Conservation (phyloP, 768 basidiomycete genomes). For the Phlebiopsis flavidoalba region DNA sequence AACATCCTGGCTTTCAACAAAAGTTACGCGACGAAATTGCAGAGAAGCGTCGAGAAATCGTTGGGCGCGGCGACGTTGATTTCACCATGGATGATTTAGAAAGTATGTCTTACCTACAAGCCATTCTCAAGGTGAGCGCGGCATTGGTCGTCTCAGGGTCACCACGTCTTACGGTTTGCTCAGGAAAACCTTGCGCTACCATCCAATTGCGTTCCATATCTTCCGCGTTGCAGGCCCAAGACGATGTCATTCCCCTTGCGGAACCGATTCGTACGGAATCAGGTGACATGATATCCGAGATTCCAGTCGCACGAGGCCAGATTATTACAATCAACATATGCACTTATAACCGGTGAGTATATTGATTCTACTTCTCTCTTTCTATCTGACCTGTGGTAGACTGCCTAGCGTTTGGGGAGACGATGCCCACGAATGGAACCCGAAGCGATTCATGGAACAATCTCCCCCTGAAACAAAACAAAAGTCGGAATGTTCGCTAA, state of each 20-base stretch:
- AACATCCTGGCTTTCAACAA: conserved; percentile 20
- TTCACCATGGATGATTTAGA: conserved; percentile 28
- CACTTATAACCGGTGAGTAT: conserved; percentile 29
- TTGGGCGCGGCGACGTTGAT: conserved; percentile 20
- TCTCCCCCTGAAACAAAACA: background rate
- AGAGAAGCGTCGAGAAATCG: conserved; percentile 16
- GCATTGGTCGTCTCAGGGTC: too few species aligned
- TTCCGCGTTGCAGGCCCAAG: conserved; percentile 21
- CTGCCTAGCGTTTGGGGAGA: conserved; percentile 25
- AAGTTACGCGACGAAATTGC: conserved; percentile 24
- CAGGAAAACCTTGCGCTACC: conserved; percentile 25
- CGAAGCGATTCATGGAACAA: conserved; percentile 20
- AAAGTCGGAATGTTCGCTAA: conserved; percentile 4
- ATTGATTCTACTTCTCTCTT: background rate
- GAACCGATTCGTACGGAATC: conserved; percentile 23
- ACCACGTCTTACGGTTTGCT: background rate
- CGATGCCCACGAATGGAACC: conserved; percentile 27
- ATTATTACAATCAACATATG: conserved; percentile 20
- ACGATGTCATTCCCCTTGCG: conserved; percentile 30
- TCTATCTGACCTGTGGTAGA: conserved; percentile 3
- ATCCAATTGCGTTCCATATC: conserved; percentile 26
- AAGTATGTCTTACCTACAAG: conserved; percentile 27
- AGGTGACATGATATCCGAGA: conserved; percentile 20
- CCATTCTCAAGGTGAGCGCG: conserved; percentile 27
- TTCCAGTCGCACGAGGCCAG: conserved; percentile 26